These are phyloP conservation scores for Alternaria triticimaculans DNA, from an alignment of 2,329 filamentous ascomycete species.

Conservation along the genomic window DNA sequence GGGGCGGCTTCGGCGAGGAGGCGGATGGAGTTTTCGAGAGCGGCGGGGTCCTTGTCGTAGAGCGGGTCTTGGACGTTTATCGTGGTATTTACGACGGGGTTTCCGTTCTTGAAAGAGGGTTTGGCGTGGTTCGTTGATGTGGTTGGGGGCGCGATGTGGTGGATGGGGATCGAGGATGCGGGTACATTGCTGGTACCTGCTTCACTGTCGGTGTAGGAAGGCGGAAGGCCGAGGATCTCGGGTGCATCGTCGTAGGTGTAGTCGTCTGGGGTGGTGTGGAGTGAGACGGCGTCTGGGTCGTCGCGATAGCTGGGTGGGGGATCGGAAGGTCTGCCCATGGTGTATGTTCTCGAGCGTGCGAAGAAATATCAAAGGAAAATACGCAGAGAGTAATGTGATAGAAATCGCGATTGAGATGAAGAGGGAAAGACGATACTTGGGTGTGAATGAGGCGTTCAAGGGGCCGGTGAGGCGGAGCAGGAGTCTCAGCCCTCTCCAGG, in stretches of 20 bases:
- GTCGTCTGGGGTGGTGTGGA: conserved; percentile 49
- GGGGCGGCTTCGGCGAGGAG: conserved; percentile 37
- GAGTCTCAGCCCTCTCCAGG: conserved; percentile 32
- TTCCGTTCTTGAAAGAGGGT: conserved; percentile 31
- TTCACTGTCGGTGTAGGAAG: conserved; percentile 47
- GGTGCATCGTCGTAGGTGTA: conserved; percentile 48
- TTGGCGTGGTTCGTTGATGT: conserved; percentile 38
- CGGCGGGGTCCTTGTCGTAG: conserved; percentile 42
- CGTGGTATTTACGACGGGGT: conserved; percentile 36
- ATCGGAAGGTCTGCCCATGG: conserved; percentile 41
- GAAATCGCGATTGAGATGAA: neutral
- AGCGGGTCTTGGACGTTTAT: conserved; percentile 36
- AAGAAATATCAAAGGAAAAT: neutral
- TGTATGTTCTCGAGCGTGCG: neutral
- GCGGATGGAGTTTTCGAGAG: conserved; percentile 39
- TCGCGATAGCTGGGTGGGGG: conserved; percentile 39
- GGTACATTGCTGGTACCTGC: conserved; percentile 16
- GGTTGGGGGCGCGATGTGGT: conserved; percentile 37
- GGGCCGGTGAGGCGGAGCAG: conserved; percentile 30
- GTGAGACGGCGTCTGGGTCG: conserved; percentile 48
- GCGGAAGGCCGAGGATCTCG: conserved; percentile 40
- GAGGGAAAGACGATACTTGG: conserved; percentile 6
- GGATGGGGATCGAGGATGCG: conserved; percentile 20
- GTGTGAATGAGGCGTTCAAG: conserved; percentile 15
- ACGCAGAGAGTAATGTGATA: neutral